These are phyloP conservation scores for Vitis vinifera DNA, from an alignment of 164 flowering plant genomes.

Conservation along the genomic window ASM3070453v1 NC_081816.1:7117001-7117500, in stretches of 20 bases:
- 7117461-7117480: too few species aligned
- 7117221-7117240: conserved; percentile 69
- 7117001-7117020: background rate
- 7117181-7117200: conserved; percentile 39
- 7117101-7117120: conserved; percentile 49
- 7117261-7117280: conserved; percentile 73
- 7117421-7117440: background rate
- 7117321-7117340: conserved; percentile 63
- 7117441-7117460: too few species aligned
- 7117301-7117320: conserved; percentile 38
- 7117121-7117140: conserved; percentile 57
- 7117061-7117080: conserved; percentile 35
- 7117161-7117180: conserved; percentile 42
- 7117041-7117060: conserved; percentile 32
- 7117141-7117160: conserved; percentile 45
- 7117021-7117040: too few species aligned
- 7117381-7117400: background rate
- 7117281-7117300: conserved; percentile 49
- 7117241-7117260: conserved; percentile 60
- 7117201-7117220: conserved; percentile 53
- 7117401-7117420: background rate
- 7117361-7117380: conserved; percentile 38
- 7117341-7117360: conserved; percentile 64
- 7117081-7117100: conserved; percentile 51
- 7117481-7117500: too few species aligned